Evolutionary conservation across 495 filamentous ascomycete species (phyloP), one percentile per base, ranked within the genome.

Genomic region (Lentithecium fluviatile): DNA sequence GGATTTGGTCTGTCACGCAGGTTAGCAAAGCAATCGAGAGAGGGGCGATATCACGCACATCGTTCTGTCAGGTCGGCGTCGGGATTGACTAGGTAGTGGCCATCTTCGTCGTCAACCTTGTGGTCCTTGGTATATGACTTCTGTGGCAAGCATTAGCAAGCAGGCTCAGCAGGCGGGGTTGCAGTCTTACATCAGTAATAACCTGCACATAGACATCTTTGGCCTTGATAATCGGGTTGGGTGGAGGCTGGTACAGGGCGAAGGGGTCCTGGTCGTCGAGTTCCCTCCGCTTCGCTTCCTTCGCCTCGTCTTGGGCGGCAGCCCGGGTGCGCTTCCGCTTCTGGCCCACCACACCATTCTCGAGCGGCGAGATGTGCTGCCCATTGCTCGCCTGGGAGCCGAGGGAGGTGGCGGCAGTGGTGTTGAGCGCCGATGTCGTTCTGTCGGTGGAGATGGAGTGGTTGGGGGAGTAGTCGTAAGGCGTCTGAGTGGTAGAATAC

Each of bases 21-120:
- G 49, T 60, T 48, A 56, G 57, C 26, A 54, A 2, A 25, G 45
- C 0, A 32, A 21, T 19, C 26, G 29, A 40, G 53, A 29, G 52
- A 29, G 43, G 29, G 36, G 13, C n/a, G 19, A 10, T 2, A 15
- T 6, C 10, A 84, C 91, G 79, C 76, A 96, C 93, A 98, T 85
- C 89, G 80, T 24, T 93, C 84, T 46, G 93, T 96, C 37, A 98
- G 75, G 58, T 86, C 81, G 15, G 86, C 87, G 57, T 95, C 88
- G 37, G 89, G 86, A 2, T 85, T 82, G 13, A 98, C 91, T 66
- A 96, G 88, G 68, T 96, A 97, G 71, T 98, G 94, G 15, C 94
- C 94, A 67, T 98, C 94, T 45, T 97, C 91, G 60, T 97, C 94
- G 66, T 98, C 94, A 49, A 90, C 86, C 75, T 86, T 82, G 70